phyloP scores from a whole-genome alignment of 805 yeast genomes.

The Maudiozyma turicensis region DNA sequence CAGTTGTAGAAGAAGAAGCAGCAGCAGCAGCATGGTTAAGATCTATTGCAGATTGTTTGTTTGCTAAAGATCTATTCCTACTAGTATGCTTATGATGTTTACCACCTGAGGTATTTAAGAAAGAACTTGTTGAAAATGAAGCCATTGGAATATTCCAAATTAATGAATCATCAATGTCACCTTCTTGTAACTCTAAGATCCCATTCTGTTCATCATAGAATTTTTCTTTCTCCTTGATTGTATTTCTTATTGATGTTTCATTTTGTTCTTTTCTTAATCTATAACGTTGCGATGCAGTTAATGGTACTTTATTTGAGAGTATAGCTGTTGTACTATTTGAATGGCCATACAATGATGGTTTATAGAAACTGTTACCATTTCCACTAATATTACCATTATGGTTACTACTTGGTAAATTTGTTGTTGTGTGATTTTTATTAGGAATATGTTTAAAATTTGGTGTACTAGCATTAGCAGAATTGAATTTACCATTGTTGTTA shows the following conservation, averaged over 20 bases:
- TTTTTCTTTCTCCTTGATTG: constrained; percentile 30
- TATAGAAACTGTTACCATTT: not conserved
- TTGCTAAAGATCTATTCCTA: not conserved
- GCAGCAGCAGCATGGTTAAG: not conserved
- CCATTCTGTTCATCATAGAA: constrained; percentile 30
- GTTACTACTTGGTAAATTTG: not conserved
- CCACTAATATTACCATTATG: not conserved
- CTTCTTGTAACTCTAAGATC: constrained; percentile 12
- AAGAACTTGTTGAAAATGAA: constrained; percentile 25
- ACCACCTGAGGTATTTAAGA: constrained; percentile 8
- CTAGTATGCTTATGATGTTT: not conserved
- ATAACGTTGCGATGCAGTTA: constrained; percentile 37
- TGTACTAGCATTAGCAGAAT: constrained; percentile 3
- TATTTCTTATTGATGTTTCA: constrained; percentile 26
- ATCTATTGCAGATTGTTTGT: not conserved
- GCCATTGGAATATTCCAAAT: constrained; percentile 50
- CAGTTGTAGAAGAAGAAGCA: not conserved
- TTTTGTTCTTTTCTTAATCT: constrained; percentile 33
- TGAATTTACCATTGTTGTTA: not conserved
- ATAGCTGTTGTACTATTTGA: constrained; percentile 12
- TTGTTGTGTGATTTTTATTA: not conserved
- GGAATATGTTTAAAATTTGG: constrained; percentile 4
- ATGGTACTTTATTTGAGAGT: constrained; percentile 3
- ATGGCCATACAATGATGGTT: constrained; percentile 4
- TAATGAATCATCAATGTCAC: constrained; percentile 32